A percentile compares a stretch with the other conserved stretches of the same genome.
phyloP scores from a whole-genome alignment of 2,329 filamentous ascomycete genomes.

The Fusarium longipes region DNA sequence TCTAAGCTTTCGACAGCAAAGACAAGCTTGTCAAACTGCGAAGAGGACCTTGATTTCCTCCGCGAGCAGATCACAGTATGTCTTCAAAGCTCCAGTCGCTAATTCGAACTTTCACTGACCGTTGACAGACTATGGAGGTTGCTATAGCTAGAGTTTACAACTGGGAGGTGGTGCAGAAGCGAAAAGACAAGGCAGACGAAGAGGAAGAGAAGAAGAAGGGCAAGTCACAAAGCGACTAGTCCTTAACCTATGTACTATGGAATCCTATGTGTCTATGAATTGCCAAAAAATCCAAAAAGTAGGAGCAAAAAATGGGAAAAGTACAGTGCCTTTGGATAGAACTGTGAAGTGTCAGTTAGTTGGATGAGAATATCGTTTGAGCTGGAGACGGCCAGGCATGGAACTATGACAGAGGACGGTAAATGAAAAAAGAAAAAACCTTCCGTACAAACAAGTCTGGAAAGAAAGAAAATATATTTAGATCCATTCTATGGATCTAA shows the following conservation, averaged over 20 bases:
- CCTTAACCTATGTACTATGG: constrained; percentile 5
- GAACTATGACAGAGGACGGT: neutral
- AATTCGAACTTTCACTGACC: neutral
- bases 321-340: neutral
- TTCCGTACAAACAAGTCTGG: neutral
- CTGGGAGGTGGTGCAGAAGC: constrained; percentile 96
- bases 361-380: neutral
- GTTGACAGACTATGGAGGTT: constrained; percentile 88
- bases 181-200: constrained; percentile 84
- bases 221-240: constrained; percentile 46
- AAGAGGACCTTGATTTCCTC: constrained; percentile 96
- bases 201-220: constrained; percentile 57
- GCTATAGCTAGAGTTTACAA: constrained; percentile 98
- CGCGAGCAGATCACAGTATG: constrained; percentile 94
- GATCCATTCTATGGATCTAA: neutral
- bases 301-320: constrained; percentile 26
- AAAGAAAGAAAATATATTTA: neutral
- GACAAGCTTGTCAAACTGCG: constrained; percentile 84
- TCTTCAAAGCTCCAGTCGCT: constrained; percentile 21
- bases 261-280: constrained; percentile 29
- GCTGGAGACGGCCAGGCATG: neutral
- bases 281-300: constrained; percentile 20
- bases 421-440: neutral
- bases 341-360: neutral
- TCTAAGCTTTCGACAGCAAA: constrained; percentile 84